Conservation (phyloP, 2,329 filamentous ascomycete species). For the Cytospora paraplurivora region DNA sequence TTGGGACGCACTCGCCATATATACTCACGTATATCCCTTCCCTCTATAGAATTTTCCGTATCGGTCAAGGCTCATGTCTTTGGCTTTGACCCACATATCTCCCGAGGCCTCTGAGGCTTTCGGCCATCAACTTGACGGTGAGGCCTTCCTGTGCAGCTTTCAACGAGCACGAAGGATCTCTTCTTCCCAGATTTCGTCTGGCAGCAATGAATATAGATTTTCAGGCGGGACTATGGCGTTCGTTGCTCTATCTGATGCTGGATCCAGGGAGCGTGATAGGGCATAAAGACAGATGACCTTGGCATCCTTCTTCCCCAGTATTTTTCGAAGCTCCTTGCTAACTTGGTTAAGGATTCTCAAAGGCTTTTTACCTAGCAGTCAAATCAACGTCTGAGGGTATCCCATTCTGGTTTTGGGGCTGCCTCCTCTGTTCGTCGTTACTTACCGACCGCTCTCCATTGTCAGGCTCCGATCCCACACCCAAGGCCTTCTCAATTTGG, state of each 20-base stretch:
- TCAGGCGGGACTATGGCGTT: neutral
- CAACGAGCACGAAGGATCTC: neutral
- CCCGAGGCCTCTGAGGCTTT: neutral
- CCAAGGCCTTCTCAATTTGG: no score
- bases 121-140: neutral
- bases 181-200: neutral
- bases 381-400: no score
- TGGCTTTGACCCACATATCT: neutral
- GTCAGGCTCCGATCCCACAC: no score
- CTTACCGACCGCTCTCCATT: no score
- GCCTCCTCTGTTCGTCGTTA: neutral
- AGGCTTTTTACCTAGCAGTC: no score
- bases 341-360: neutral
- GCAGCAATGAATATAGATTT: neutral
- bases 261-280: neutral
- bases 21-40: no score
- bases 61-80: neutral
- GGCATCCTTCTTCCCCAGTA: neutral
- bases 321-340: neutral
- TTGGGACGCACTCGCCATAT: no score
- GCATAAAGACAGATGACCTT: neutral
- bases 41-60: no score
- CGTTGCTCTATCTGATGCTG: neutral
- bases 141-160: neutral
- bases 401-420: neutral